These are phyloP conservation scores for Ploettnerulaceae sp. DNA, from an alignment of 2,329 filamentous ascomycete genomes.

Conservation along the genomic window DNA sequence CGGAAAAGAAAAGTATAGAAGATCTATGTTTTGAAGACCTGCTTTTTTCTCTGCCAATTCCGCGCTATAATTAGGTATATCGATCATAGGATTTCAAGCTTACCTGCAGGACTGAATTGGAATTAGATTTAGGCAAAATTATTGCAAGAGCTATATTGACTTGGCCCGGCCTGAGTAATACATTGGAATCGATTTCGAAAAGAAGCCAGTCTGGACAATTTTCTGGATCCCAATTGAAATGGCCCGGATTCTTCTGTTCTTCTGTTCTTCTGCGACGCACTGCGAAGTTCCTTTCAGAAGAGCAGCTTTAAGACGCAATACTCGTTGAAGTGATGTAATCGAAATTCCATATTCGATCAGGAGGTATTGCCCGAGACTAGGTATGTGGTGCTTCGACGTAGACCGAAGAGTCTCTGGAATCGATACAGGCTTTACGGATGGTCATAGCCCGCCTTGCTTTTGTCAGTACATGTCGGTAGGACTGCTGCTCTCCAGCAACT, in stretches of 20 bases:
- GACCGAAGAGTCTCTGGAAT: constrained; percentile 42
- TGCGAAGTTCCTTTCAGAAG: constrained; percentile 29
- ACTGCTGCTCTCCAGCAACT: background rate
- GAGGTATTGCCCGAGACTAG: constrained; percentile 33
- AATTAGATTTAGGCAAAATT: constrained; percentile 45
- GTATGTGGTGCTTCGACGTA: constrained; percentile 30
- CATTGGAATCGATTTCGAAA: constrained; percentile 59
- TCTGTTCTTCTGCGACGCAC: constrained; percentile 35
- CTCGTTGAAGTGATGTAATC: constrained; percentile 39
- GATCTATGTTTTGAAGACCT: too few relatives aligned
- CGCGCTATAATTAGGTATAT: too few relatives aligned
- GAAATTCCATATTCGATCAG: constrained; percentile 39
- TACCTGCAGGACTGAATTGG: constrained; percentile 59
- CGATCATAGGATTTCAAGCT: too few relatives aligned
- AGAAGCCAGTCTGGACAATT: constrained; percentile 58
- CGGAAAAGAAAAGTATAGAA: too few relatives aligned
- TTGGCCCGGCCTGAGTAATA: constrained; percentile 58
- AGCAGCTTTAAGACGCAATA: constrained; percentile 40
- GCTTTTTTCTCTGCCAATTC: background rate
- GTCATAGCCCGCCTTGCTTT: constrained; percentile 38
- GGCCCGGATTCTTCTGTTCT: constrained; percentile 39
- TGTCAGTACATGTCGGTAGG: constrained; percentile 35
- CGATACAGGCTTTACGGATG: constrained; percentile 36
- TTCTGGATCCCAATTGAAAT: constrained; percentile 34
- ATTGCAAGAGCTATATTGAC: constrained; percentile 58